Evolutionary conservation across 1,139 yeast species (phyloP).

Genomic region (Protomyces gravidus): DNA sequence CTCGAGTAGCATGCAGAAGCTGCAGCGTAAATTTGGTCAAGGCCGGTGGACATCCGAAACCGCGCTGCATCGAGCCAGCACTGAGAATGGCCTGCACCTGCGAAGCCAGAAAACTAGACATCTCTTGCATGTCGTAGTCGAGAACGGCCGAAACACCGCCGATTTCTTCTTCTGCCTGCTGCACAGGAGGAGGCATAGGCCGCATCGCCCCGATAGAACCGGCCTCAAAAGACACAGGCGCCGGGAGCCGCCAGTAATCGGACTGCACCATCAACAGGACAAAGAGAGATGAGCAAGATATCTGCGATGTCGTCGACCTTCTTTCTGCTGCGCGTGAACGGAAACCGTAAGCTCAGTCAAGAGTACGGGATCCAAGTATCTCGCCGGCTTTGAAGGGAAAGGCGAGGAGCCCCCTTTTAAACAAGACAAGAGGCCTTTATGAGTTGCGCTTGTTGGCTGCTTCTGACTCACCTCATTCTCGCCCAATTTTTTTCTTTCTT

Average conservation of each 20-base stretch:
- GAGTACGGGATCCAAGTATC: not conserved
- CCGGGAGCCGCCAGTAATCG: not conserved
- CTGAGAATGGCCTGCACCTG: conserved; percentile 51
- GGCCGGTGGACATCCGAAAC: conserved; percentile 48
- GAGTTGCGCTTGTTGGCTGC: too few relatives aligned
- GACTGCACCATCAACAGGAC: not conserved
- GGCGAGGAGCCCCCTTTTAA: too few relatives aligned
- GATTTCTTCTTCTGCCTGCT: conserved; percentile 33
- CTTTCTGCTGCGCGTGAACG: too few relatives aligned
- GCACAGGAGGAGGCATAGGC: not conserved
- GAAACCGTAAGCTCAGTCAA: not conserved
- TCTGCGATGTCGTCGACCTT: not conserved
- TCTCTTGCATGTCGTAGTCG: conserved; percentile 70
- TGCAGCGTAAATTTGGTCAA: conserved; percentile 60
- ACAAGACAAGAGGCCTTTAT: too few relatives aligned
- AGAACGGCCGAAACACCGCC: conserved; percentile 76
- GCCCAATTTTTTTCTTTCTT: too few relatives aligned
- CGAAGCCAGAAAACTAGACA: conserved; percentile 61
- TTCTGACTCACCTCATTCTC: too few relatives aligned
- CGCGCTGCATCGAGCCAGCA: conserved; percentile 55
- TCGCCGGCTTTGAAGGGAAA: too few relatives aligned
- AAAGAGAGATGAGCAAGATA: not conserved
- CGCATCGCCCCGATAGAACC: not conserved
- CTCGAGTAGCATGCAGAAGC: conserved; percentile 81
- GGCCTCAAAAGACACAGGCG: not conserved